Percentiles rank a stretch among this genome's conserved stretches.
Conservation (phyloP, 257 asterid genomes). For the Primulina tabacum region DNA sequence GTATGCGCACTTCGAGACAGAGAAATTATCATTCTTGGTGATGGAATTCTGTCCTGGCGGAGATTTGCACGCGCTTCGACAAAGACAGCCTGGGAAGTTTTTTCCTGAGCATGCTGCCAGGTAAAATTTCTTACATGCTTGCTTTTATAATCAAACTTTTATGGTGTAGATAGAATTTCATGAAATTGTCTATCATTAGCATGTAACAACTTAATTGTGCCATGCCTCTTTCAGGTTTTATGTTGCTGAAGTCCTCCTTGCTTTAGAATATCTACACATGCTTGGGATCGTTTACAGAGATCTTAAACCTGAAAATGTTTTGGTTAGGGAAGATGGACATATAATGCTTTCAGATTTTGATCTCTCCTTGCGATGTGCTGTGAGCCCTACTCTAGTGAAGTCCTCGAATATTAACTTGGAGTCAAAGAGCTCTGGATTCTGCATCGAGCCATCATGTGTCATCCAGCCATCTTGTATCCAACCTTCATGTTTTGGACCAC, state of each 20-base stretch:
- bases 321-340: slow-evolving; percentile 65
- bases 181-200: not conserved
- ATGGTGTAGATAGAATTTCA: not conserved
- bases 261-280: slow-evolving; percentile 66
- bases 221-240: slow-evolving; percentile 46
- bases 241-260: slow-evolving; percentile 64
- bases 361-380: slow-evolving; percentile 64
- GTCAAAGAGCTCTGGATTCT: slow-evolving; percentile 42
- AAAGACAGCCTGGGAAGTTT: slow-evolving; percentile 57
- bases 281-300: slow-evolving; percentile 70
- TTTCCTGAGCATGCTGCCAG: slow-evolving; percentile 66
- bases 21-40: slow-evolving; percentile 50
- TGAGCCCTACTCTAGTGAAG: slow-evolving; percentile 56
- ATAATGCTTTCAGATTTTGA: slow-evolving; percentile 74
- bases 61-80: slow-evolving; percentile 55
- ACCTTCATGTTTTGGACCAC: slow-evolving; percentile 55
- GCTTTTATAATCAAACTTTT: not conserved
- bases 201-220: not conserved
- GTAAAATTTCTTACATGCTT: slow-evolving; percentile 23
- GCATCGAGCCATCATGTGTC: slow-evolving; percentile 52
- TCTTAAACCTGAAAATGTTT: slow-evolving; percentile 60
- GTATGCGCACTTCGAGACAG: slow-evolving; percentile 59
- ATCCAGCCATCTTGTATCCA: slow-evolving; percentile 49
- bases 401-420: slow-evolving; percentile 40
- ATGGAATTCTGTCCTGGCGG: slow-evolving; percentile 67